Evolutionary conservation across 495 filamentous ascomycete species (phyloP), one percentile per base, ranked within the genome.

Genomic region (Achaetomiella virescens): DNA sequence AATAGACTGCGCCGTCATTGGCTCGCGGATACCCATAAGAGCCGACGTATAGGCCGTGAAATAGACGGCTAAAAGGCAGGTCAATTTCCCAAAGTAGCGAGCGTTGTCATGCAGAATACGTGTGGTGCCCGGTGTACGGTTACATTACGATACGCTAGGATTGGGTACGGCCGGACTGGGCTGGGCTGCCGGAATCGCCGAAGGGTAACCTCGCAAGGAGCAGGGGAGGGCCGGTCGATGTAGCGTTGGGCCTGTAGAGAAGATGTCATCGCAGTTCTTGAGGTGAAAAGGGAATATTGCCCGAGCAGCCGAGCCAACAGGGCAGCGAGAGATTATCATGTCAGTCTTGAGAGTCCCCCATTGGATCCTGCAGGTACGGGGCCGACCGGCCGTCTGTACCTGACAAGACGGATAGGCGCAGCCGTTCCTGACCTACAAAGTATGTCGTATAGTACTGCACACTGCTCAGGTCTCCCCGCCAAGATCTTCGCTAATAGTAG

Each of bases 41-140:
- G 63, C 62, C 65, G 66, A 68, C 54, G 53, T 75, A 74, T 75
- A 57, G 64, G 57, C 65, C 57, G 64, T 48, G 62, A 61, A 57
- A 57, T 46, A 54, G 61, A 65, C 61, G 71, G 70, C 50, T 72
- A 72, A 72, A 67, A 68, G 53, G 56, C 42, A 57, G 59, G 55
- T 70, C 64, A 73, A 75, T 73, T 76, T 75, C 72, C 73, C 73
- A 73, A 73, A 69, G 40, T 47, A 60, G 70, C 58, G 54, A 57
- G 42, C 56, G 51, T 69, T 67, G 69, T 75, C 58, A 76, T 76
- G 75, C 72, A 62, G 49, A 57, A 27, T 11, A 29, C 6, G 18
- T 36, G 27, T 36, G 44, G 61, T 27, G 31, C 6, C 36, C 50
- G n/a, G 40, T 40, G 27, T 18, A 20, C 52, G 37, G 43, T 47